These are phyloP conservation scores for Arabis hirsuta DNA, from an alignment of 345 rosid genomes.

Conservation along the genomic window DNA sequence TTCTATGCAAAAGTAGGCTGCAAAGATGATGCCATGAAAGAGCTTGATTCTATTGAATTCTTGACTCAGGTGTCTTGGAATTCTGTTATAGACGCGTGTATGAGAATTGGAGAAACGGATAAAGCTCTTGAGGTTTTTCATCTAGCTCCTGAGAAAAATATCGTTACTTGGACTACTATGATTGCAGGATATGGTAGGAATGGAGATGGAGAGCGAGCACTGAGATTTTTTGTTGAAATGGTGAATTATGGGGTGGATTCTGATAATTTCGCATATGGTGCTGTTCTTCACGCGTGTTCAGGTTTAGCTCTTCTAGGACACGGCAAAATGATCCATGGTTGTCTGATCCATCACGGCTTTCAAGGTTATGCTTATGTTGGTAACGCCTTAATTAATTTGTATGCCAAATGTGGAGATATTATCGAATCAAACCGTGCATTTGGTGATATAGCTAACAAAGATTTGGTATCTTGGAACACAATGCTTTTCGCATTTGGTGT, in stretches of 20 bases:
- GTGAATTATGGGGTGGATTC: constrained; percentile 45
- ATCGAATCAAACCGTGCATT: constrained; percentile 57
- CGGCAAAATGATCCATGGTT: constrained; percentile 76
- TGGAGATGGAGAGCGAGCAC: constrained; percentile 65
- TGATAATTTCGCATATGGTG: constrained; percentile 61
- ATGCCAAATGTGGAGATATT: constrained; percentile 76
- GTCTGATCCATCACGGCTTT: constrained; percentile 60
- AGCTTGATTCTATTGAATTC: constrained; percentile 52
- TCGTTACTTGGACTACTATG: constrained; percentile 80
- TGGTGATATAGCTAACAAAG: constrained; percentile 57
- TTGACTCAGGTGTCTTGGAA: constrained; percentile 72
- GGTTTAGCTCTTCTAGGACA: constrained; percentile 58
- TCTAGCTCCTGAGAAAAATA: constrained; percentile 56
- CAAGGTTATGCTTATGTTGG: constrained; percentile 61
- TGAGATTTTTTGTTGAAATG: constrained; percentile 60
- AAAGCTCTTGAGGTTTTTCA: constrained; percentile 59
- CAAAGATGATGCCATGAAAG: constrained; percentile 54
- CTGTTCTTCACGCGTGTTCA: constrained; percentile 78
- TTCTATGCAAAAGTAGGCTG: constrained; percentile 68
- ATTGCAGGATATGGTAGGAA: constrained; percentile 66
- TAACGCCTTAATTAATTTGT: constrained; percentile 74
- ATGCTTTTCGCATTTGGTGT: constrained; percentile 75
- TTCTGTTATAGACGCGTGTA: constrained; percentile 66
- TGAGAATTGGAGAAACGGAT: constrained; percentile 60
- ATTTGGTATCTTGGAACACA: constrained; percentile 74